Evolutionary conservation across 2,329 filamentous ascomycete genomes (phyloP), one percentile per base, ranked within the genome.

Genomic region (Cladophialophora bantiana): DNA sequence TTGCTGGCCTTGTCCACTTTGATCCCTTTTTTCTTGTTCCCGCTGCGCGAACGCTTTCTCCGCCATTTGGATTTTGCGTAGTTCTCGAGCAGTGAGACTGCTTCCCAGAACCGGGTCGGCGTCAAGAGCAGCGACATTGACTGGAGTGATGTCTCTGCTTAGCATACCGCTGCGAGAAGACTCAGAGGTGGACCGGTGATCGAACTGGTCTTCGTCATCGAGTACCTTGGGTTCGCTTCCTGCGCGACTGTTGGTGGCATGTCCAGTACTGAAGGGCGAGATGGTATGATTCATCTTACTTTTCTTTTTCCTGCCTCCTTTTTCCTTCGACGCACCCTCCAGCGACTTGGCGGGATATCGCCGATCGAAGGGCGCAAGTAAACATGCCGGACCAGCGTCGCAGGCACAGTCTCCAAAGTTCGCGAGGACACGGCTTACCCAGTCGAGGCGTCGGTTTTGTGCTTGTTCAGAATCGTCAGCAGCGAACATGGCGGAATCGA

Each of bases 71-170:
- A 89, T 81, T 76, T 89, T 89, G 66, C 86, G 84, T 72, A 83
- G 83, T 71, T 89, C 87, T 4, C 87, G 83, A 68, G 85, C 86
- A 1, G 87, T 89, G 68, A 89, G 79, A 68, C 87, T 86, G 1
- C 81, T 75, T 10, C 81, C 78, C 59, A 78, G 67, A 4, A 76
- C 71, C 34, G 78, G 76, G 55, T 76, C 77, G 9, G 80, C 75
- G 50, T 83, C 71, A 0, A 71, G 65, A 64, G 82, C 83, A 34
- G 80, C 77, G 7, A 81, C 83, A 65, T 82, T 83, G 69, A 83
- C 85, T 1, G 87, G 87, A 5, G 86, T 89, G 55, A 87, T 83
- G 73, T 89, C 87, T 48, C 87, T 85, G 75, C 87, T 89, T 58
- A 78, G 83, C 2, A 83, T 83, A 53, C 85, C 86, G 67, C 82